Evolutionary conservation across 75 land plant genomes (phyloP).

Genomic region (Cupressus sempervirens): DNA sequence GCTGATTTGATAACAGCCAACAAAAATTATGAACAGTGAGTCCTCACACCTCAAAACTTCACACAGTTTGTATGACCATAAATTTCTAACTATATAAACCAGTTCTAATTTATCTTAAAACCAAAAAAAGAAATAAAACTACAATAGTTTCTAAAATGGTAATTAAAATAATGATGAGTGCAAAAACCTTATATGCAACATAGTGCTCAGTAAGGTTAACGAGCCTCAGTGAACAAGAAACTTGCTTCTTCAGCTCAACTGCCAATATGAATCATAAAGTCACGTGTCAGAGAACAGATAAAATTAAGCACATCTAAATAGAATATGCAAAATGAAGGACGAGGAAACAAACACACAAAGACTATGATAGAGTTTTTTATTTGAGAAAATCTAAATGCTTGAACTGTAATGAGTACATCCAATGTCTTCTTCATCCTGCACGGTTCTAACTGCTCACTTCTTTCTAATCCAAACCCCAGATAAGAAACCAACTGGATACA

Average conservation of each 20-base stretch:
- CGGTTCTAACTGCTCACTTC: not conserved
- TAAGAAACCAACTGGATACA: not conserved
- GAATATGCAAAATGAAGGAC: not conserved
- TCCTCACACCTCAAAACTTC: no score
- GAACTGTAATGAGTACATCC: not conserved
- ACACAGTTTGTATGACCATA: no score
- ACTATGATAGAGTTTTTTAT: not conserved
- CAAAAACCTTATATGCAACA: constrained; percentile 48
- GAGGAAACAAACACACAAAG: not conserved
- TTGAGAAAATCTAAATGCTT: not conserved
- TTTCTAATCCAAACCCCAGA: not conserved
- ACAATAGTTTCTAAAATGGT: not conserved
- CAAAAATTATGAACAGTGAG: no score
- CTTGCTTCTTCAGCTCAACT: constrained; percentile 58
- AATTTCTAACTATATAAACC: not conserved
- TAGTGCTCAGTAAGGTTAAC: constrained; percentile 29
- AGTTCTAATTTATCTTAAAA: not conserved
- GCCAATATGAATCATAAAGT: constrained; percentile 6
- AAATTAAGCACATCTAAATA: not conserved
- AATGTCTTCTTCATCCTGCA: not conserved
- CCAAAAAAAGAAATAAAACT: not conserved
- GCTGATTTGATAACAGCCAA: not conserved
- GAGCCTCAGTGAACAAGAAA: constrained; percentile 40
- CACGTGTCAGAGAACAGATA: not conserved
- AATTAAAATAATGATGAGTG: not conserved